Base-by-base conservation (phyloP, 1,284 basidiomycete genomes). In the Apiotrichum brassicae region DNA sequence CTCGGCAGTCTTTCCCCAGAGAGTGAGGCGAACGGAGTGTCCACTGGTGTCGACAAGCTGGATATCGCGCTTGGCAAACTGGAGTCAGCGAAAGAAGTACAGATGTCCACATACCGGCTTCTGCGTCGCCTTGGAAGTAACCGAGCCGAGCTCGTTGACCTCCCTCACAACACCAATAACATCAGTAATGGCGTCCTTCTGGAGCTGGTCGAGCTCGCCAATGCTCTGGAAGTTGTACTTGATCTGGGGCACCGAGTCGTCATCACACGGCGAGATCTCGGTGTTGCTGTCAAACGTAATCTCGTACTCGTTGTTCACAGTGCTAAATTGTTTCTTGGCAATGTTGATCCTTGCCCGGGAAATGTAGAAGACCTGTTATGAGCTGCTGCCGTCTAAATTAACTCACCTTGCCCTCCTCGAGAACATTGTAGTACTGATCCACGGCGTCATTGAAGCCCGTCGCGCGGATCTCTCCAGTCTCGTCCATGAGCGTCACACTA, bases 1-100 rank as follows among this genome's bases (percentile, higher is more conserved):
- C 67, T 97, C 92, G 2, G 94, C 95, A 68, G 88, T 86, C 70
- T 88, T 92, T 25, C 94, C 95, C 94, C 95, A 99, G 6, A 98
- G 76, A 3, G 95, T 98, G 58, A 97, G 71, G 25, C 88, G 82
- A 32, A 94, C 84, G 28, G 83, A 83, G 68, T 79, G 90, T 26
- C 80, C 80, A 9, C 88, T 86, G 56, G 82, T 82, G 69, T 99
- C 95, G 14, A 93, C 91, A 16, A 99, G 75, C 1, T 81, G 85
- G 41, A 97, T 75, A 47, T 97, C 92, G 52, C 92, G 84, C 73
- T 97, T 97, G 38, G 80, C 77, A 55, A 90, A 80, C 85, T 24
- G 38, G 7, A 11, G 23, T 28, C n/a, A 40, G 24, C 24, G 6
- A 9, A 22, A 24, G 22, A 6, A 11, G 8, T 3, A 7, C 5